These are phyloP conservation scores for Melastoma candidum DNA, from an alignment of 441 rosid species.

Conservation along the genomic window DNA sequence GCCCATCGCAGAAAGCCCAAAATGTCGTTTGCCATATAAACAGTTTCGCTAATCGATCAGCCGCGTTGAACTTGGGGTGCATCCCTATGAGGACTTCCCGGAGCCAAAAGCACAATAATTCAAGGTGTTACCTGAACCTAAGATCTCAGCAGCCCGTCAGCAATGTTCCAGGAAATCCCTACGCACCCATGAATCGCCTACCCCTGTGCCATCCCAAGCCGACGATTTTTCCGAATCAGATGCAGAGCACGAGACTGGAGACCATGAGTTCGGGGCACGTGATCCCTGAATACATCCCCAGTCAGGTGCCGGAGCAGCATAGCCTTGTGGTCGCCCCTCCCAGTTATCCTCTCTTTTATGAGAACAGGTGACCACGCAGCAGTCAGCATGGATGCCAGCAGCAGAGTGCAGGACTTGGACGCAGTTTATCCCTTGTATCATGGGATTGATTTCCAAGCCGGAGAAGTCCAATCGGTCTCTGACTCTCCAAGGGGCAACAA, in stretches of 20 bases:
- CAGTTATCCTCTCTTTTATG: constrained; percentile 32
- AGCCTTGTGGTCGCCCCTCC: constrained; percentile 19
- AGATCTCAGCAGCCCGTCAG: constrained; percentile 23
- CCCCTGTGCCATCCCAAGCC: constrained; percentile 18
- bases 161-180: constrained; percentile 26
- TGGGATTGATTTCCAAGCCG: constrained; percentile 23
- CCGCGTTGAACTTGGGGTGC: constrained; percentile 94
- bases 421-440: constrained; percentile 45
- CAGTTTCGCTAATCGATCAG: constrained; percentile 27
- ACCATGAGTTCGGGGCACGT: constrained; percentile 16
- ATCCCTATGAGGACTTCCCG: constrained; percentile 87
- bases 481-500: constrained; percentile 14
- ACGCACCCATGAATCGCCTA: constrained; percentile 19
- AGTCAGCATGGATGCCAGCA: constrained; percentile 26
- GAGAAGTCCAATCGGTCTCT: constrained; percentile 17
- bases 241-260: constrained; percentile 24
- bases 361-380: constrained; percentile 24
- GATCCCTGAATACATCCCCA: constrained; percentile 20
- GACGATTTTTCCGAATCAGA: constrained; percentile 24
- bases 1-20: no score
- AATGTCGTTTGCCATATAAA: no score
- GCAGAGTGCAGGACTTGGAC: constrained; percentile 16
- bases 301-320: constrained; percentile 17
- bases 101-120: constrained; percentile 80
- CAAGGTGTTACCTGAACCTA: constrained; percentile 68